phyloP scores from a whole-genome alignment of 2,329 filamentous ascomycete genomes.

The Aureobasidium uvarum region DNA sequence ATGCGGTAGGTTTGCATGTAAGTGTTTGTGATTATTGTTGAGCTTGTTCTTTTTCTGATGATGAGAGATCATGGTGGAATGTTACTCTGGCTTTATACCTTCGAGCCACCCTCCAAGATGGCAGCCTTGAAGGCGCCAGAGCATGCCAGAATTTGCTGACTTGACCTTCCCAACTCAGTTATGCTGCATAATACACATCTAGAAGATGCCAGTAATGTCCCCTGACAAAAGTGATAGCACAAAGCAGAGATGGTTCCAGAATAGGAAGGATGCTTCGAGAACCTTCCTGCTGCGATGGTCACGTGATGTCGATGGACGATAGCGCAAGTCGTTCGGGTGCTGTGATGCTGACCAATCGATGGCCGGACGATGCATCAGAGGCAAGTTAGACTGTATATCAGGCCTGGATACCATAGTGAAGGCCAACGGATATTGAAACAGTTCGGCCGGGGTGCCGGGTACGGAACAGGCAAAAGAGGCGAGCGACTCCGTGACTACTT shows the following conservation, averaged over 20 bases:
- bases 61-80: conserved; percentile 27
- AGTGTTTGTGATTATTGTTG: conserved; percentile 26
- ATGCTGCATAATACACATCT: conserved; percentile 1
- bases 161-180: neutral
- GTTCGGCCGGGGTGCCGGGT: neutral
- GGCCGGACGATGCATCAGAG: neutral
- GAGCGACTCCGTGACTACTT: conserved; percentile 21
- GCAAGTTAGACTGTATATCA: neutral
- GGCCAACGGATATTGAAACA: no score
- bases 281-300: conserved; percentile 7
- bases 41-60: conserved; percentile 32
- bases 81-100: conserved; percentile 20
- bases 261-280: conserved; percentile 32
- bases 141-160: conserved; percentile 12
- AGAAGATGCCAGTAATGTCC: conserved; percentile 18
- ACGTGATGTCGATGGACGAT: neutral
- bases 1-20: conserved; percentile 34
- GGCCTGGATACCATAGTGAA: neutral
- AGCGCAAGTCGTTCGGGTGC: neutral
- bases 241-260: conserved; percentile 42
- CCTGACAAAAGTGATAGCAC: conserved; percentile 25
- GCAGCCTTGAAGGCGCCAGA: conserved; percentile 6
- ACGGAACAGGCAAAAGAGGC: neutral
- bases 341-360: neutral
- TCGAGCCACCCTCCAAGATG: neutral